Evolutionary conservation across 192 early-diverging fungal genomes (phyloP).

Genomic region (Coemansia sp.): DNA sequence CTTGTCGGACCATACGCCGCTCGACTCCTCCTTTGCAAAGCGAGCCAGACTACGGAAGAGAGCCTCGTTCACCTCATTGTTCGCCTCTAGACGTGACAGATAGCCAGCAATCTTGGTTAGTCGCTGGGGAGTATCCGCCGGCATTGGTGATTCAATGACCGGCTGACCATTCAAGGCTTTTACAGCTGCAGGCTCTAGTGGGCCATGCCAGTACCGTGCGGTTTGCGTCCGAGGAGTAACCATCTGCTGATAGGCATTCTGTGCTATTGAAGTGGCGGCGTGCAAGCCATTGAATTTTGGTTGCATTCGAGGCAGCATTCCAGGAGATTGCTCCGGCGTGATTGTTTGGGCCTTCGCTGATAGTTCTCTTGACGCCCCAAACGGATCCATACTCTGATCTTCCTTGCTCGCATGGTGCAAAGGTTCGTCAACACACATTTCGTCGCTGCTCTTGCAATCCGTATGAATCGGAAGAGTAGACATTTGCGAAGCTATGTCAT

Average conservation of each 20-base stretch:
- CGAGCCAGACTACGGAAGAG: conserved; percentile 53
- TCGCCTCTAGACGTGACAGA: conserved; percentile 31
- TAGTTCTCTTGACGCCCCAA: not conserved
- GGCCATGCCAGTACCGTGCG: conserved; percentile 52
- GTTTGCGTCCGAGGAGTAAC: conserved; percentile 50
- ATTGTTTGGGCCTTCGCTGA: conserved; percentile 4
- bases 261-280: not conserved
- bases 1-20: conserved; percentile 30
- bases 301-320: conserved; percentile 26
- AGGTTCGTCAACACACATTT: not conserved
- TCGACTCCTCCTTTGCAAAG: conserved; percentile 54
- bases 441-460: not conserved
- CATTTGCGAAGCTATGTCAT: not conserved
- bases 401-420: not conserved
- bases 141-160: conserved; percentile 38
- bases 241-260: conserved; percentile 4
- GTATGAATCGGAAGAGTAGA: not conserved
- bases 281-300: not conserved
- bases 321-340: conserved; percentile 31
- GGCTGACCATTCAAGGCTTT: conserved; percentile 7
- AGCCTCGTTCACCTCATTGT: conserved; percentile 38
- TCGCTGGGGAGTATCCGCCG: conserved; percentile 37
- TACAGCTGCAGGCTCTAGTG: conserved; percentile 24
- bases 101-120: conserved; percentile 29
- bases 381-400: not conserved